These are phyloP conservation scores for Nakataea oryzae DNA, from an alignment of 2,329 filamentous ascomycete genomes.

Conservation along the genomic window DNA sequence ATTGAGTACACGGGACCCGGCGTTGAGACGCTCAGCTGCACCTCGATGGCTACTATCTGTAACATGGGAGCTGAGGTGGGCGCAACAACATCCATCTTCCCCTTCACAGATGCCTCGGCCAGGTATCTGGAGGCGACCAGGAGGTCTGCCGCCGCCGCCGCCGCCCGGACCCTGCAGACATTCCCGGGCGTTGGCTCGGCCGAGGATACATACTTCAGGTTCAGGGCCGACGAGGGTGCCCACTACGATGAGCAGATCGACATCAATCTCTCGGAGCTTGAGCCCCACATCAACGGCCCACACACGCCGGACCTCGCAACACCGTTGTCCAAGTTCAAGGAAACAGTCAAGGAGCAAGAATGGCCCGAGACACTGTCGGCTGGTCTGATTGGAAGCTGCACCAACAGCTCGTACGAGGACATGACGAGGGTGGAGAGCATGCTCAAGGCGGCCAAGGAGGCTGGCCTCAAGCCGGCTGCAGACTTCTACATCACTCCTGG, in stretches of 20 bases:
- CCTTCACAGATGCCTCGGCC: constrained; percentile 73
- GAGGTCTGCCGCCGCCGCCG: constrained; percentile 57
- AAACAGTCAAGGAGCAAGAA: constrained; percentile 69
- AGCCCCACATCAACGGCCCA: constrained; percentile 94
- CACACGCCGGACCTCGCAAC: constrained; percentile 95
- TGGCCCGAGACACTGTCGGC: constrained; percentile 91
- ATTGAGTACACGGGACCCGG: constrained; percentile 92
- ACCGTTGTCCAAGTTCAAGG: constrained; percentile 80
- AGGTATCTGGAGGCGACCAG: constrained; percentile 83
- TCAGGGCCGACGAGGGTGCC: constrained; percentile 70
- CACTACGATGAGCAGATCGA: constrained; percentile 86
- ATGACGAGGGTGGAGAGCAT: constrained; percentile 94
- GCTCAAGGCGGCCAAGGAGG: constrained; percentile 79
- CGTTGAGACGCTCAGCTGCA: constrained; percentile 79
- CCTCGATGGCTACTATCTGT: constrained; percentile 84
- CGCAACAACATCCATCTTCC: constrained; percentile 93
- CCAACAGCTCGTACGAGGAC: constrained; percentile 97
- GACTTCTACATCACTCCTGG: constrained; percentile 96
- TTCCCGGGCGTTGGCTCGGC: constrained; percentile 32
- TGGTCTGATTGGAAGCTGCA: constrained; percentile 93
- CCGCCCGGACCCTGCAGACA: constrained; percentile 50
- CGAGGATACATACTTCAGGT: constrained; percentile 46
- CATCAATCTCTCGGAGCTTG: constrained; percentile 80
- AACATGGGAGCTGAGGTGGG: constrained; percentile 89
- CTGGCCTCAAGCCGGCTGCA: constrained; percentile 80